These are phyloP conservation scores for Betula pendula DNA, from an alignment of 306 rosid genomes.

Conservation along the genomic window DNA sequence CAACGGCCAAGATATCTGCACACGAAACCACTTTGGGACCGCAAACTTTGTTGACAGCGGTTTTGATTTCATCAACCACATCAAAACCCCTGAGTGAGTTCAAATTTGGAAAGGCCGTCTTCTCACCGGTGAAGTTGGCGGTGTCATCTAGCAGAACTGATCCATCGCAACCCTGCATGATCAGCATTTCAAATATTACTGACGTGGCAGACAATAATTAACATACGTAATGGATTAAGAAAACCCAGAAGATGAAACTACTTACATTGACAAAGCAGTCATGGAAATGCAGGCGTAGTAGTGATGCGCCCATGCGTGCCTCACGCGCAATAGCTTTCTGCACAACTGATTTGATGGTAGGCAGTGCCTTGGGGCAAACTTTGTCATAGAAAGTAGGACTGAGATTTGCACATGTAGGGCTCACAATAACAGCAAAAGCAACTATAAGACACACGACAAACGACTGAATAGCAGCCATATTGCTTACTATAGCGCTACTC, in stretches of 20 bases:
- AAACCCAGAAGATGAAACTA: constrained; percentile 3
- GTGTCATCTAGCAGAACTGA: constrained; percentile 58
- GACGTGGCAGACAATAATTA: too few species aligned
- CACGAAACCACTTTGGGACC: constrained; percentile 33
- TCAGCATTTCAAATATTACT: neutral
- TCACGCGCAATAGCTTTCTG: constrained; percentile 24
- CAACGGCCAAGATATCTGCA: constrained; percentile 41
- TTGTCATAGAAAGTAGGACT: constrained; percentile 7
- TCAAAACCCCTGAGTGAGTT: constrained; percentile 37
- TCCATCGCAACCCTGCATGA: constrained; percentile 67
- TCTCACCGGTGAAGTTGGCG: constrained; percentile 47
- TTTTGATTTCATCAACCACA: constrained; percentile 33
- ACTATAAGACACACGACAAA: neutral
- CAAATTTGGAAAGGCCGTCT: constrained; percentile 45
- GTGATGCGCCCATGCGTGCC: constrained; percentile 41
- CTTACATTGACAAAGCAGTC: constrained; percentile 57
- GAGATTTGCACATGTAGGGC: constrained; percentile 9
- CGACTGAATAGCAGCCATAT: constrained; percentile 28
- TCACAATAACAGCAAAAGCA: constrained; percentile 4
- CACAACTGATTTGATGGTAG: constrained; percentile 26
- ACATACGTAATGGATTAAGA: too few species aligned
- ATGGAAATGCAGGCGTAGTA: constrained; percentile 52
- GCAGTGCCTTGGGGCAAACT: constrained; percentile 41
- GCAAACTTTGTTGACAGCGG: constrained; percentile 20
- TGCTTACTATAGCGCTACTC: neutral